A percentile compares a stretch with the other conserved stretches of the same genome.
phyloP scores from a whole-genome alignment of 2,329 filamentous ascomycete species.

The Didymella sp. region DNA sequence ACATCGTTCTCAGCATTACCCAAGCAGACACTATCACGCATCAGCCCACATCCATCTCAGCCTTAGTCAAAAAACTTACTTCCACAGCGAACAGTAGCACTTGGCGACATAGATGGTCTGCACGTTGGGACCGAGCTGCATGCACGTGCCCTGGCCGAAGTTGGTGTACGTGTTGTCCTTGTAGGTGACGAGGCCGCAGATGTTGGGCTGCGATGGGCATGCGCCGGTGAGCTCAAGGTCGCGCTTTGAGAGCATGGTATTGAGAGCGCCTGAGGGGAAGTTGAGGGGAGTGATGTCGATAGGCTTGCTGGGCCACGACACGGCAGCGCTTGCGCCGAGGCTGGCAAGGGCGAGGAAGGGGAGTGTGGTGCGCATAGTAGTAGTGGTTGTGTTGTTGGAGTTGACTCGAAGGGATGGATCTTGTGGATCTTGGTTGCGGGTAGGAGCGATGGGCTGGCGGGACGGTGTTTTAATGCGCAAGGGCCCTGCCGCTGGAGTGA shows the following conservation, averaged over 20 bases:
- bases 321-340: not conserved
- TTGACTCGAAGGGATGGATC: not conserved
- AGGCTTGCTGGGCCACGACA: not conserved
- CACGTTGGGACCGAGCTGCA: conserved; percentile 4
- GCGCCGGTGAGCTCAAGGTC: no score
- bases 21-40: not conserved
- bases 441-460: not conserved
- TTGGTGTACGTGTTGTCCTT: not conserved
- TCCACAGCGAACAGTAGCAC: conserved; percentile 21
- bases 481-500: not conserved
- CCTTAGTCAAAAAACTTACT: not conserved
- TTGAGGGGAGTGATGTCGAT: not conserved
- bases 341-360: conserved; percentile 3
- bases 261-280: not conserved
- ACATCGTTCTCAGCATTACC: conserved; percentile 4
- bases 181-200: conserved; percentile 14
- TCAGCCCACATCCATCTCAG: not conserved
- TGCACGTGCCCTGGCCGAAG: conserved; percentile 17
- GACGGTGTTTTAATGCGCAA: not conserved
- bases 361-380: conserved; percentile 5
- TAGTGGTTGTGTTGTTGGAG: not conserved
- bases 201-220: not conserved
- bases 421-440: not conserved
- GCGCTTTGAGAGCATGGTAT: not conserved
- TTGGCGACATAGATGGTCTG: conserved; percentile 15